Conservation (phyloP, 2,329 filamentous ascomycete species). For the Lachnellula occidentalis region DNA sequence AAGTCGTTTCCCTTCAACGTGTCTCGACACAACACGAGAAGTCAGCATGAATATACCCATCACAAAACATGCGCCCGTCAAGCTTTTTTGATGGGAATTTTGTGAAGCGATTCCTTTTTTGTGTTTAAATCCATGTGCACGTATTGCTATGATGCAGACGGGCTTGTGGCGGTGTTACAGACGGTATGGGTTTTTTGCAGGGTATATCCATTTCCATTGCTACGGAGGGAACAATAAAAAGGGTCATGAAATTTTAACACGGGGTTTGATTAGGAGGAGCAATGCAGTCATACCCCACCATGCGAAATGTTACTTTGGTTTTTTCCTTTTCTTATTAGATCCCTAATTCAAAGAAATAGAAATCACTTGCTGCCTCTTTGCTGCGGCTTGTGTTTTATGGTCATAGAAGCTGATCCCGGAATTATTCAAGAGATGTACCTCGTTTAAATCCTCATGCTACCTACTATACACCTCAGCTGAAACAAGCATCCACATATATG, state of each 20-base stretch:
- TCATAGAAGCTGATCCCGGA: too few species aligned
- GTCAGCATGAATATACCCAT: conserved; percentile 52
- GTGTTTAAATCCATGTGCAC: conserved; percentile 8
- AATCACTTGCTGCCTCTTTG: too few species aligned
- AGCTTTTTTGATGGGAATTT: not conserved
- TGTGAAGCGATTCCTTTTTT: conserved; percentile 4
- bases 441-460: too few species aligned
- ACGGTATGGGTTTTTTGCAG: not conserved
- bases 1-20: conserved; percentile 83
- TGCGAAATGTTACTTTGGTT: not conserved
- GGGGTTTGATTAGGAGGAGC: not conserved
- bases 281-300: not conserved
- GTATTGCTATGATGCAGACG: conserved; percentile 7
- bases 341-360: too few species aligned
- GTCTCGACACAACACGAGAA: conserved; percentile 91
- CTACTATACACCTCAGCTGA: too few species aligned
- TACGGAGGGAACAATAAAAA: not conserved
- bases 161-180: conserved; percentile 3
- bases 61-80: not conserved
- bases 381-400: too few species aligned
- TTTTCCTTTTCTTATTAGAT: too few species aligned
- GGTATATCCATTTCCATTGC: not conserved
- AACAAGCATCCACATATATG: too few species aligned
- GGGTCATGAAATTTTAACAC: not conserved
- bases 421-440: too few species aligned